Evolutionary conservation across 2,329 filamentous ascomycete species (phyloP), one percentile per base, ranked within the genome.

Genomic region (Trichoderma atrobrunneum): DNA sequence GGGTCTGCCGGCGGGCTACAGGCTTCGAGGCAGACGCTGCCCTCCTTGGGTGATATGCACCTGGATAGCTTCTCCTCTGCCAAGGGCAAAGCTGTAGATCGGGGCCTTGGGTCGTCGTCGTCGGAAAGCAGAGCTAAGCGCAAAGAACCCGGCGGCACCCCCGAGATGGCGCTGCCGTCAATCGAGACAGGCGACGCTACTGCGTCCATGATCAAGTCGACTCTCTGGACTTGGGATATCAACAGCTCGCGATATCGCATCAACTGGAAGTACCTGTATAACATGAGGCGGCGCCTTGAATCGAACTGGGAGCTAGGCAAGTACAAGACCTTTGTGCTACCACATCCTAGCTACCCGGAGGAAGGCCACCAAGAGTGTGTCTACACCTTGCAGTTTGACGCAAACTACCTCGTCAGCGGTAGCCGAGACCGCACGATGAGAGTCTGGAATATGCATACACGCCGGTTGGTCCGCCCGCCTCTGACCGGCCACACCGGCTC

Each of bases 211-310:
- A 78, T 83, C 3, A 84, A 81, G 28, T 86, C 87, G 1, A 82
- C 82, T 8, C 82, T 86, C 48, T 90, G 84, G 84, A 81, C 79
- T 73, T 90, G 85, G 84, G 88, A 86, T 75, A 78, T 78, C 21
- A 80, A 76, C 74, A 85, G 78, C 78, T 86, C 78, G 78, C 80
- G 81, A 60, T 87, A 90, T 72, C 92, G 89, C 76, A 84, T 98
- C 62, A 97, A 97, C 81, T 99, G 95, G 95, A 92, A 94, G 68
- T 93, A 96, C 79, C 85, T 99, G 1, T 99, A 97, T 83, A 93
- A 93, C 75, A 93, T 97, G 85, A 91, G 96, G 73, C 88, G 91
- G 71, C 88, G 90, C 26, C 84, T 99, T 16, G 96, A 99, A 82
- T 90, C 91, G 8, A 98, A 99, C 79, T 99, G 96, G 96, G 90